Percentiles rank a stretch among this genome's conserved stretches.
These are phyloP conservation scores for Cercospora citrullina DNA, from an alignment of 2,329 filamentous ascomycete species.

Conservation along the genomic window DNA sequence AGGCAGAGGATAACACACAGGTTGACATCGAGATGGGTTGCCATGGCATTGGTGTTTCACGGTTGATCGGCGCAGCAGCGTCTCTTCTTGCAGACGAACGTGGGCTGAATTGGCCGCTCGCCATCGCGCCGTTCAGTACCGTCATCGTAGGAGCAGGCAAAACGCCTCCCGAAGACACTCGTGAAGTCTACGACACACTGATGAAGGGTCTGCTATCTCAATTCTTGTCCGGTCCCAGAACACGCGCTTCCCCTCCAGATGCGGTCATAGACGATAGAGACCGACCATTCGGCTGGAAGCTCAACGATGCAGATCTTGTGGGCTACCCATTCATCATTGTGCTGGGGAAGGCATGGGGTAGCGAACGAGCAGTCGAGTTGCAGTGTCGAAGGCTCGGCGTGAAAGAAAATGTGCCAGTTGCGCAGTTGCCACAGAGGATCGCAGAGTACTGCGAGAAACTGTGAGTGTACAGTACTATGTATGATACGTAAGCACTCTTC, in stretches of 20 bases:
- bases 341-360: slow-evolving; percentile 68
- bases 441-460: slow-evolving; percentile 22
- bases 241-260: slow-evolving; percentile 48
- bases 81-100: slow-evolving; percentile 68
- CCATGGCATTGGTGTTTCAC: slow-evolving; percentile 89
- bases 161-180: slow-evolving; percentile 22
- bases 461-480: slow-evolving; percentile 7
- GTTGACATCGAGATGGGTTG: slow-evolving; percentile 88
- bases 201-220: slow-evolving; percentile 13
- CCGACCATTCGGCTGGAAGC: slow-evolving; percentile 74
- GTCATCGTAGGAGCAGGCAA: slow-evolving; percentile 58
- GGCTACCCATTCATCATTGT: slow-evolving; percentile 85
- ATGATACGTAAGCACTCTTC: neutral
- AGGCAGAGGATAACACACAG: slow-evolving; percentile 39
- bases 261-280: slow-evolving; percentile 69
- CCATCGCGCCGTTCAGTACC: slow-evolving; percentile 81
- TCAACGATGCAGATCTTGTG: slow-evolving; percentile 84
- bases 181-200: slow-evolving; percentile 63
- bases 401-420: slow-evolving; percentile 48
- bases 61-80: slow-evolving; percentile 83
- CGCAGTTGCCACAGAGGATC: slow-evolving; percentile 20
- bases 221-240: slow-evolving; percentile 4
- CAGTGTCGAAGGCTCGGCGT: slow-evolving; percentile 71
- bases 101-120: slow-evolving; percentile 84
- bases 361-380: slow-evolving; percentile 64